A percentile compares a stretch with the other conserved stretches of the same genome.
Evolutionary conservation across 257 asterid genomes (phyloP).

Genomic region (Fraxinus cuspidata): DNA sequence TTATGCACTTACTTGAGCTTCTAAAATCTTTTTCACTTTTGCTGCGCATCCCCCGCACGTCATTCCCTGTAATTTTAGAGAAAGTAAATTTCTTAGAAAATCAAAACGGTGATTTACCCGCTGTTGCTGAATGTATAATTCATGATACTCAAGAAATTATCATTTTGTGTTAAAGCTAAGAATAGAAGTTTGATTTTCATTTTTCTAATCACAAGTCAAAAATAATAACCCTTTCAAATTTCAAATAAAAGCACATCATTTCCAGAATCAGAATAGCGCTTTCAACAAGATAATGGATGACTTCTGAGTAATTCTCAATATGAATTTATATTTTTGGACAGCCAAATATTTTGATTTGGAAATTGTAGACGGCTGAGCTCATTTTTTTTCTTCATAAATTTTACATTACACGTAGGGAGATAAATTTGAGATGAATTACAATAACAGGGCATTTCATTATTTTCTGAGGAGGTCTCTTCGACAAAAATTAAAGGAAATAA

Average conservation of each 20-base stretch:
- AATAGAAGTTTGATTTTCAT: background rate
- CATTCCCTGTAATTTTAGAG: conserved; percentile 58
- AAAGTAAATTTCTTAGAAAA: background rate
- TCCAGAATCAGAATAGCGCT: background rate
- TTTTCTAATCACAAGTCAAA: background rate
- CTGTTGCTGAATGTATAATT: background rate
- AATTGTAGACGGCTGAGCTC: background rate
- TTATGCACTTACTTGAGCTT: conserved; percentile 56
- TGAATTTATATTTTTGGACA: background rate
- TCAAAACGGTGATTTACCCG: background rate
- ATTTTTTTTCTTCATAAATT: background rate
- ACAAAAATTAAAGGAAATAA: background rate
- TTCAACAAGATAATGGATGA: background rate
- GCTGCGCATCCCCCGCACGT: conserved; percentile 76
- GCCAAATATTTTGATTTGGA: background rate
- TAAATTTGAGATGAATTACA: too few relatives aligned
- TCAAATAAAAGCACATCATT: background rate
- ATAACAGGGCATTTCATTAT: background rate
- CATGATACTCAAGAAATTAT: background rate
- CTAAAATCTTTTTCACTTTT: conserved; percentile 64
- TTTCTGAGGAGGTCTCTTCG: background rate
- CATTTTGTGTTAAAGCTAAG: background rate
- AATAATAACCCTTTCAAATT: background rate
- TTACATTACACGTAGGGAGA: too few relatives aligned
- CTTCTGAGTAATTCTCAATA: background rate